Base-by-base conservation (phyloP, 2,329 filamentous ascomycete species). In the Diaporthe capsici region DNA sequence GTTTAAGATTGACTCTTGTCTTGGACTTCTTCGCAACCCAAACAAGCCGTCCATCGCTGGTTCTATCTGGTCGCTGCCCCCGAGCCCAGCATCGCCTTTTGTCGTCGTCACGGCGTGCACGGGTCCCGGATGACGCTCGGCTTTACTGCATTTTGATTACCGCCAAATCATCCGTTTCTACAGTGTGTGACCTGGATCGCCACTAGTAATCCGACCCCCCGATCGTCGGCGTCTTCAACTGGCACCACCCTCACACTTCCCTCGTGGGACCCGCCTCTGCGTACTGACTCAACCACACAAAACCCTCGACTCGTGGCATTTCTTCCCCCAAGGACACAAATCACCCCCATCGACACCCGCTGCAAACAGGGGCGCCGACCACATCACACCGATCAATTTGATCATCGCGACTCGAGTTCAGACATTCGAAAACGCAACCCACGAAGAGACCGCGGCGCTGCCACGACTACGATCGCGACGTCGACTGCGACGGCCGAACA, bases 171-270 rank as follows among this genome's bases (percentile, higher is more conserved):
- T 22, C 71, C 57, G 39, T n/a, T 65, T 42, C 34, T 44, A 53
- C 60, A 25, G 70, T 61, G 55, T 47, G 58, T 28, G 58, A 63
- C 68, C 53, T 37, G 37, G 47, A 65, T 57, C 49, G 78, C 78
- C 77, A 80, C 77, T 77, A 78, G 74, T 57, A 76, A 68, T 42
- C n/a, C 65, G 65, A 55, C 65, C 49, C 65, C 65, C 65, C 65
- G 65, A 70, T 70, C 65, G 49, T 53, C 65, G 65, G 65, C 65
- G 47, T 28, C 2, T 37, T 67, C 34, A 34, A 28, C 49, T 51
- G 13, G 34, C 49, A 70, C 65, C 47, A 42, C 47, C 13, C 49
- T 39, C 34, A 42, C 31, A 42, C 6, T 70, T 42, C n/a, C 34
- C 17, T 53, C 49, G 13, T 55, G 9, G 65, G 34, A 28, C 65